Evolutionary conservation across 192 early-diverging fungal species (phyloP).

Genomic region (Coemansia sp.): DNA sequence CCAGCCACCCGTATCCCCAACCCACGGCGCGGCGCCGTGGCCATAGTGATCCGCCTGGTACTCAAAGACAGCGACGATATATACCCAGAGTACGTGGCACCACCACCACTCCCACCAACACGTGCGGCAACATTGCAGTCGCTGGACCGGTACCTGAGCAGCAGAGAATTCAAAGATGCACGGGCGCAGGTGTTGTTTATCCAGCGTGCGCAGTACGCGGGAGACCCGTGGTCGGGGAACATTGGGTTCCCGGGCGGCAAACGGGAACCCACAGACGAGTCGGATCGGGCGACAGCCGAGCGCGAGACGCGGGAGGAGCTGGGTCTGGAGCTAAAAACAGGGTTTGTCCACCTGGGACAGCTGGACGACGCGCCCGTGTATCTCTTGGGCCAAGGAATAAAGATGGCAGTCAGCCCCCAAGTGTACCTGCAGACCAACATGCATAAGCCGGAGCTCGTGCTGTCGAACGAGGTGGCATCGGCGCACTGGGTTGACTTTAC

Average conservation of each 20-base stretch:
- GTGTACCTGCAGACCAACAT: constrained; percentile 34
- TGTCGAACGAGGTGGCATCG: constrained; percentile 39
- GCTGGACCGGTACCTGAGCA: constrained; percentile 3
- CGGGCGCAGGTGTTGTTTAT: constrained; percentile 40
- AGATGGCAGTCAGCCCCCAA: constrained; percentile 28
- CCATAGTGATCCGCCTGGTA: constrained; percentile 36
- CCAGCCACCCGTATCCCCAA: constrained; percentile 5
- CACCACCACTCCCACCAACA: background rate
- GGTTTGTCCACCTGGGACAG: constrained; percentile 22
- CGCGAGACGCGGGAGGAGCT: constrained; percentile 43
- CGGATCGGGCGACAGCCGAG: constrained; percentile 24
- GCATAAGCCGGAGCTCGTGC: constrained; percentile 5
- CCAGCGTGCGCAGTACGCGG: constrained; percentile 30
- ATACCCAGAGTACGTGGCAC: background rate
- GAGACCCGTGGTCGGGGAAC: constrained; percentile 49
- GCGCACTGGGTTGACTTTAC: constrained; percentile 40
- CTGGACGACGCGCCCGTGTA: constrained; percentile 24
- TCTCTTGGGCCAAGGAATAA: background rate
- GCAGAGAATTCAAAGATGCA: background rate
- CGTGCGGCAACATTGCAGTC: constrained; percentile 13
- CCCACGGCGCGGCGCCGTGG: constrained; percentile 23
- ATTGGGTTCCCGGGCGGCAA: constrained; percentile 53
- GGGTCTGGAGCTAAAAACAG: constrained; percentile 16
- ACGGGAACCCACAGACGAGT: constrained; percentile 14
- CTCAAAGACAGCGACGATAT: background rate